Evolutionary conservation across 108 stramenopile genomes (phyloP), one percentile per base, ranked within the genome.

Genomic region (Skeletonema tropicum): DNA sequence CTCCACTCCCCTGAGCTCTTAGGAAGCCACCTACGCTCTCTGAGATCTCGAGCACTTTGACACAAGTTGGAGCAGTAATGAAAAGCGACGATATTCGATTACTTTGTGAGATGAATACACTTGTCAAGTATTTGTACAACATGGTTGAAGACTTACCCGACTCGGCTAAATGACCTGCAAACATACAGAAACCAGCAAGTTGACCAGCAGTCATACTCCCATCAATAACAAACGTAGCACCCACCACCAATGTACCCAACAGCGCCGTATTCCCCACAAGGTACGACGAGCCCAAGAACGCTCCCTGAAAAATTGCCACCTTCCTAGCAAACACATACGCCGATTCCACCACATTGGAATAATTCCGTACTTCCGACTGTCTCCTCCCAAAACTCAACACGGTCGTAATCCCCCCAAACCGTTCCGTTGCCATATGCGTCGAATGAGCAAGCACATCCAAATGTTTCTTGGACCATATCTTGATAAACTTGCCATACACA

Each of bases 161-260:
- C 12, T 82, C 80, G 2, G 80, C 63, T 3, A 82, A 52, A 41
- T 75, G 74, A 3, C 68, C 74, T 3, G 80, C 80, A 71, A 70
- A 82, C 74, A 82, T 75, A 60, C 80, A 82, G 19, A 82, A 82
- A 0, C 80, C 80, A 38, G 74, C 74, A 21, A 82, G 66, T 21
- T 75, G 64, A 6, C 80, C 80, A 5, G 80, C 60, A 25, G 80
- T 67, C 70, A 82, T 75, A 29, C 66, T 45, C 21, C 80, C 80
- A 58, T 35, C 39, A 52, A 71, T 61, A 0, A 75, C 80, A 39
- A 71, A 70, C 36, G 52, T 52, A 8, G 80, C 33, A 14, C 80
- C 80, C 7, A 82, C 65, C 35, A 74, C 64, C 25, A 82, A 55
- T 21, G 75, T 70, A 1, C 65, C 70, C 33, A 82, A 31, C 31